Percentiles rank a stretch among this genome's conserved stretches.
Conservation (phyloP, 495 filamentous ascomycete species). For the Parmelia sp. region DNA sequence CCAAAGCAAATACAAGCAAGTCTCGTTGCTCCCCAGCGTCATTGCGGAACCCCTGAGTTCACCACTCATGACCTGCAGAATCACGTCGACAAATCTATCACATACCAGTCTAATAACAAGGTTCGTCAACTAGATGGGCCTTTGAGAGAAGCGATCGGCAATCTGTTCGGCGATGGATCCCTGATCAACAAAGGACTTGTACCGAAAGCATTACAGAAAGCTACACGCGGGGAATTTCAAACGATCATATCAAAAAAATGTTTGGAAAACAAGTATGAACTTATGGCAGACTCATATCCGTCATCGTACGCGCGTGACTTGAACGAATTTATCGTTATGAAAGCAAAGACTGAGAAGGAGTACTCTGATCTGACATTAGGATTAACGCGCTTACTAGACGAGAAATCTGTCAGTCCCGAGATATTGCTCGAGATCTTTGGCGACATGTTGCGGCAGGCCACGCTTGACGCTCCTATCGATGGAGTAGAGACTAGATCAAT, state of each 20-base stretch:
- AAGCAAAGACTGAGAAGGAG: slow-evolving; percentile 3
- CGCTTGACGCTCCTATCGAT: slow-evolving; percentile 11
- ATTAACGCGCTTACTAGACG: slow-evolving; percentile 29
- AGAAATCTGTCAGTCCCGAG: not conserved
- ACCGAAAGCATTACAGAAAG: not conserved
- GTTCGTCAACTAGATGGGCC: not conserved
- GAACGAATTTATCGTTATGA: not conserved
- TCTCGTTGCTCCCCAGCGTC: not conserved
- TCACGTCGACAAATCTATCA: not conserved
- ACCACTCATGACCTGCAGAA: not conserved
- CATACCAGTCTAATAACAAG: not conserved
- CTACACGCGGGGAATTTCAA: not conserved
- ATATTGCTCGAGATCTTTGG: slow-evolving; percentile 23
- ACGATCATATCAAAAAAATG: slow-evolving; percentile 2
- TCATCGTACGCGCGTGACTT: slow-evolving; percentile 6
- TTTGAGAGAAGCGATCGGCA: not conserved
- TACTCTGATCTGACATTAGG: slow-evolving; percentile 41
- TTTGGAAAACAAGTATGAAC: not conserved
- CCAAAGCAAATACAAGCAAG: not conserved
- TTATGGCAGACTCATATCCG: not conserved
- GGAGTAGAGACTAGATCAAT: not conserved
- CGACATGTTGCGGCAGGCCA: slow-evolving; percentile 49
- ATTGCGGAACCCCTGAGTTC: not conserved
- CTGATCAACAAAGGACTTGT: slow-evolving; percentile 34
- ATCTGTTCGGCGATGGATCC: slow-evolving; percentile 25